These are phyloP conservation scores for Fusarium sp. DNA, from an alignment of 2,329 filamentous ascomycete genomes.

Conservation along the genomic window DNA sequence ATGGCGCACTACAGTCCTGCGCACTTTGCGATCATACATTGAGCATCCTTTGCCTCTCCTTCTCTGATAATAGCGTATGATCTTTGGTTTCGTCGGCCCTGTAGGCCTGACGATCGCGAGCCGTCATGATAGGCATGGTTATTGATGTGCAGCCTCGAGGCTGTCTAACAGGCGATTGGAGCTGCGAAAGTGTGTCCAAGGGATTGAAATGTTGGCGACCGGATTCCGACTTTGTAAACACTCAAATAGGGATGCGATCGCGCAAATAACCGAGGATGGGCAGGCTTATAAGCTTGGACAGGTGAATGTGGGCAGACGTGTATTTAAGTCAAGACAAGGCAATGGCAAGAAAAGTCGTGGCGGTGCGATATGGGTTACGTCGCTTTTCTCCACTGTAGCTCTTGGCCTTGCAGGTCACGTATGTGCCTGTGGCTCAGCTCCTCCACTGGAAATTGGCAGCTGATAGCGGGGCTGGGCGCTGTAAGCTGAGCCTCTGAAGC, in stretches of 20 bases:
- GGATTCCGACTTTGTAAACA: background rate
- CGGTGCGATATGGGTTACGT: constrained; percentile 45
- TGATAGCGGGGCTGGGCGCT: constrained; percentile 26
- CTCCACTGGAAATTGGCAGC: constrained; percentile 8
- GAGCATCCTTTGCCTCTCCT: constrained; percentile 54
- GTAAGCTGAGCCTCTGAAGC: constrained; percentile 32
- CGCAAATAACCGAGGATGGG: constrained; percentile 18
- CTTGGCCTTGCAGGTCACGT: constrained; percentile 28
- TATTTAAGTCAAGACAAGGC: constrained; percentile 30
- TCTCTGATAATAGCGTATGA: constrained; percentile 51
- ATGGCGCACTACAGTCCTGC: background rate
- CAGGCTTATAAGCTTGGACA: constrained; percentile 42
- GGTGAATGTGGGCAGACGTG: constrained; percentile 36
- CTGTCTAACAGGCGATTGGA: constrained; percentile 35
- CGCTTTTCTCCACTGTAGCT: constrained; percentile 41
- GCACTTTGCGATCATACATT: constrained; percentile 44
- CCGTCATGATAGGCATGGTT: constrained; percentile 51
- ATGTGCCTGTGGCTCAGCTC: constrained; percentile 42
- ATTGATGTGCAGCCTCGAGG: constrained; percentile 46
- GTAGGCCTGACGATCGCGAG: constrained; percentile 54
- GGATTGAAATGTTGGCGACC: background rate
- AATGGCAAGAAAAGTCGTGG: constrained; percentile 32
- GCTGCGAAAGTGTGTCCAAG: background rate
- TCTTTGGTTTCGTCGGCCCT: constrained; percentile 53
- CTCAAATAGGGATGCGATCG: constrained; percentile 11